These are phyloP conservation scores for Metschnikowia cubensis DNA, from an alignment of 805 yeast species.

Conservation along the genomic window DNA sequence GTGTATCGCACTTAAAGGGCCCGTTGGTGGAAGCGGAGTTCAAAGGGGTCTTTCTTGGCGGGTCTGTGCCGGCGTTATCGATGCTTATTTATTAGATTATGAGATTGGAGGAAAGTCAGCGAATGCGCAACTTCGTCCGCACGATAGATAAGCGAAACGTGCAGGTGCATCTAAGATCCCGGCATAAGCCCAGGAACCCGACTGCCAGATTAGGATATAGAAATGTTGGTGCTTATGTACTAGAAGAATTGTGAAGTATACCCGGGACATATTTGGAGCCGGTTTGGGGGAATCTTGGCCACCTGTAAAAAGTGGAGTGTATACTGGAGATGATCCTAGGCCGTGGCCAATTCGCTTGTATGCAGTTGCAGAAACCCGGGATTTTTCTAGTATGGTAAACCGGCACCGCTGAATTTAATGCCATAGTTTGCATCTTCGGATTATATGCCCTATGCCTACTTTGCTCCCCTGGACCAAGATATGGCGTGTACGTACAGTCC, in stretches of 20 bases:
- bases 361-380: too few species aligned
- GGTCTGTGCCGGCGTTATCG: neutral
- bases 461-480: neutral
- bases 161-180: neutral
- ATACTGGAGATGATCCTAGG: neutral
- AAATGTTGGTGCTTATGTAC: neutral
- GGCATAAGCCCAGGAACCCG: neutral
- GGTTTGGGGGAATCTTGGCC: neutral
- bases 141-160: constrained; percentile 1
- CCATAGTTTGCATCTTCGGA: too few species aligned
- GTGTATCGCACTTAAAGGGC: too few species aligned
- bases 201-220: neutral
- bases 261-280: too few species aligned
- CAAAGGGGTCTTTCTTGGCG: neutral
- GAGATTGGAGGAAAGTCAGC: constrained; percentile 4
- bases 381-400: too few species aligned
- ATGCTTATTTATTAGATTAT: constrained; percentile 2
- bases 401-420: too few species aligned
- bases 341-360: neutral
- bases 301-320: neutral
- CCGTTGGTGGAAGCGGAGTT: too few species aligned
- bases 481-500: neutral
- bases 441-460: neutral
- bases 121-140: constrained; percentile 2
- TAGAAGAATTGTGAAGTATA: neutral